A percentile compares a stretch with the other conserved stretches of the same genome.
Evolutionary conservation across 2,329 filamentous ascomycete species (phyloP).

Genomic region (Trichoderma breve): DNA sequence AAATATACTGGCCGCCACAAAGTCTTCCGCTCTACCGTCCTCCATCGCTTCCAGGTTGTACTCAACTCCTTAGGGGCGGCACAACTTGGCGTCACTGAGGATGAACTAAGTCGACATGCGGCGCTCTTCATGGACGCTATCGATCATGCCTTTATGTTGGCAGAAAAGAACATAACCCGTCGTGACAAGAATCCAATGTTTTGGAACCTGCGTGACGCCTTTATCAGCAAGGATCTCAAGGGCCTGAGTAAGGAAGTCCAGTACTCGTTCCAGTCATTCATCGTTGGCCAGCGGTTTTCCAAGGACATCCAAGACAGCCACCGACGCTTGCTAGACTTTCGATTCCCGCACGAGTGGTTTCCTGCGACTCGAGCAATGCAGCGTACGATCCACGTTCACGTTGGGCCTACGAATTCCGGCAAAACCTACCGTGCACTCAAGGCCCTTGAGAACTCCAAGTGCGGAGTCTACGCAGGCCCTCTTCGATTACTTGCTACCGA

Average conservation of each 20-base stretch:
- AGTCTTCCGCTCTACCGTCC: conserved; percentile 35
- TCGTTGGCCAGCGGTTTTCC: conserved; percentile 58
- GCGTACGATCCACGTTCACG: conserved; percentile 84
- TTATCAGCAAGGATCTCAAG: conserved; percentile 49
- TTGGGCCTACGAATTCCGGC: conserved; percentile 95
- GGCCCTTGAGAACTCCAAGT: conserved; percentile 70
- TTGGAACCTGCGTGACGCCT: conserved; percentile 58
- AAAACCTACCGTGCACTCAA: conserved; percentile 96
- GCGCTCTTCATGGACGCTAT: conserved; percentile 47
- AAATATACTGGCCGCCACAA: conserved; percentile 32
- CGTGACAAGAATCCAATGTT: conserved; percentile 53
- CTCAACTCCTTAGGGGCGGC: conserved; percentile 31
- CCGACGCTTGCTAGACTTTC: conserved; percentile 69
- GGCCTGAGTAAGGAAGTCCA: conserved; percentile 59
- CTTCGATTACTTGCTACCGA: conserved; percentile 87
- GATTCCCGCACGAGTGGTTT: conserved; percentile 92
- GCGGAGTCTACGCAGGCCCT: conserved; percentile 87
- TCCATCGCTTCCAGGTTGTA: conserved; percentile 38
- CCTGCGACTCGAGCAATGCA: conserved; percentile 77
- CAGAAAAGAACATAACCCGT: conserved; percentile 38
- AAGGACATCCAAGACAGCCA: conserved; percentile 44
- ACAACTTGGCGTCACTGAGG: conserved; percentile 30
- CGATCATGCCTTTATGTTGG: conserved; percentile 45
- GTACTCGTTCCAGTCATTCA: conserved; percentile 66
- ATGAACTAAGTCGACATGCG: conserved; percentile 46